These are phyloP conservation scores for Auxenochlorella pyrenoidosa DNA, from an alignment of 139 green algal species.

Conservation along the genomic window DNA sequence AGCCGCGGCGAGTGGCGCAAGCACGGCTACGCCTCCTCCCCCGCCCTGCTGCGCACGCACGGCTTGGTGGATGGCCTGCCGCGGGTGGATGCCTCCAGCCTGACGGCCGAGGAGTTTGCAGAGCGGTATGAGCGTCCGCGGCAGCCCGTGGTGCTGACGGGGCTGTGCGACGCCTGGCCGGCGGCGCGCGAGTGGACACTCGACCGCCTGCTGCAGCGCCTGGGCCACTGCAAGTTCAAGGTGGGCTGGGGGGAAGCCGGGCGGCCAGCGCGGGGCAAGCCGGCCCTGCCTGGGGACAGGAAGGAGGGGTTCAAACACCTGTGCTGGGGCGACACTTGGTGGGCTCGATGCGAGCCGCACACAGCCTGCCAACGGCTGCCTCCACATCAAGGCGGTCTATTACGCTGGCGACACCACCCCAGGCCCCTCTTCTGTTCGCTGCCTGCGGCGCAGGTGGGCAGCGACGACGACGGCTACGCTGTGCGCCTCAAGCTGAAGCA, in stretches of 20 bases:
- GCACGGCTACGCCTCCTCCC: constrained; percentile 56
- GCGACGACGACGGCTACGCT: constrained; percentile 92
- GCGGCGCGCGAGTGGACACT: constrained; percentile 64
- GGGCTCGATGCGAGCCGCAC: too few relatives aligned
- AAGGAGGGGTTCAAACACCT: too few relatives aligned
- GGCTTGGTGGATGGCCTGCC: constrained; percentile 64
- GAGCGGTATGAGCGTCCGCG: constrained; percentile 72
- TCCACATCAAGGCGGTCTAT: too few relatives aligned
- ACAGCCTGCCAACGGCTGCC: too few relatives aligned
- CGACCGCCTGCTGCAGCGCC: constrained; percentile 56
- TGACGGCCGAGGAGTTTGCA: constrained; percentile 73
- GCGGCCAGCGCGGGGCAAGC: too few relatives aligned
- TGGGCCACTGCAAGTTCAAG: constrained; percentile 85
- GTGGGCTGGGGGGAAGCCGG: constrained; percentile 39
- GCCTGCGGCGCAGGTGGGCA: constrained; percentile 81
- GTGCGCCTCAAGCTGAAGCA: constrained; percentile 84
- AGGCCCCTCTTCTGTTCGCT: too few relatives aligned
- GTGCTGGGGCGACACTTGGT: too few relatives aligned
- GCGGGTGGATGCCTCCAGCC: constrained; percentile 51
- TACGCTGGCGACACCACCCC: too few relatives aligned
- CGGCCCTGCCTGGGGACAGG: too few relatives aligned
- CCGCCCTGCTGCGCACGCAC: constrained; percentile 48
- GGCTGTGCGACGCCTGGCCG: constrained; percentile 70
- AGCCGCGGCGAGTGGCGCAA: constrained; percentile 79
- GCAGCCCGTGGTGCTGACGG: constrained; percentile 78